Base-by-base conservation (phyloP, 2,329 filamentous ascomycete species). In the Colletotrichum lentis region DNA sequence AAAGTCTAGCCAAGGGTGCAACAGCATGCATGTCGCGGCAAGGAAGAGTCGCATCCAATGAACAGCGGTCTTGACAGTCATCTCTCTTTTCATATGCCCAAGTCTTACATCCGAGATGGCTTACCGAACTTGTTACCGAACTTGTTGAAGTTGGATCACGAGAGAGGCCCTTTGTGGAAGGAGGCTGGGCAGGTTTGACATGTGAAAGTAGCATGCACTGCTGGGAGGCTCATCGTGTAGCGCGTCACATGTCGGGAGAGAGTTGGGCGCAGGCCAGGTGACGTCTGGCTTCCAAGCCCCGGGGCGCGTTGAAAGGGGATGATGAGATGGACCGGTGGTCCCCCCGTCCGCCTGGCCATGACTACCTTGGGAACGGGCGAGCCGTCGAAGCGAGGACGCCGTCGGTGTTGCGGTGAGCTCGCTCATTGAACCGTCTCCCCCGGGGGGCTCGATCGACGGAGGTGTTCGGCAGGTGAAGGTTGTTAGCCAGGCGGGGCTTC, bases 241-340 rank as follows among this genome's bases (percentile, higher is more conserved):
- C 22, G 55, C 62, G 50, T 69, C 66, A 69, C 66, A 69, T 69
- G 66, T n/a, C 14, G 62, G 2, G 20, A 18, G 46, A 35, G n/a
- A 2, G 43, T 50, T 44, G 20, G 62, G 8, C 37, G 62, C 24
- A 18, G 35, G 22, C 55, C 62, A 66, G 62, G 56, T 66, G 66
- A 66, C 50, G 18, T 60, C 37, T 41, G 7, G 22, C 31, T 41
- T 20, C 10, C 55, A 47, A 66, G 56, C 66, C 62, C 22, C 37
- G 1, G 37, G 37, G 14, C 41, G 43, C 16, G 37, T 44, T 35
- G 10, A 35, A 37, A 31, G 22, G 5, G 1, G 16, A 22, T 18
- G 1, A n/a, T n/a, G 31, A 10, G 31, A 10, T 35, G 31, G 31
- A 18, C 47, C 24, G 61, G 11, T 20, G 61, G 11, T 20, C 8